Percentiles rank a stretch among this genome's conserved stretches.
These are phyloP conservation scores for Fusarium musae DNA, from an alignment of 2,329 filamentous ascomycete species.

Conservation along the genomic window DNA sequence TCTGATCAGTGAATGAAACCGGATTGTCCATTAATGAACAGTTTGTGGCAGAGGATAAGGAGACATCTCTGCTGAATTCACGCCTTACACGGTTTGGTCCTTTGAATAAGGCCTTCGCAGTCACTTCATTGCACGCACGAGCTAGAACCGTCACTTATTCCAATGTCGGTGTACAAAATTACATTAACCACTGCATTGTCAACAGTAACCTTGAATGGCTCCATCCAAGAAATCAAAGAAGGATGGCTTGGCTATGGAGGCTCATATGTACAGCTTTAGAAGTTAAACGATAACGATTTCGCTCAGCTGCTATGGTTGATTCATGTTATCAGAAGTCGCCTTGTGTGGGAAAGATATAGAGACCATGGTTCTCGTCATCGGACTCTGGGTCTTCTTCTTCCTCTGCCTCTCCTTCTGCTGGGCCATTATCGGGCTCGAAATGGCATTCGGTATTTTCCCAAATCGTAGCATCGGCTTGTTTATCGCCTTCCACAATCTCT, in stretches of 20 bases:
- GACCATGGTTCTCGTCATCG: neutral
- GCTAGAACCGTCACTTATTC: neutral
- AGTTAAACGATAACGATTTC: neutral
- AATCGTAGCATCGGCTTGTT: neutral
- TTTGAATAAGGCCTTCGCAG: neutral
- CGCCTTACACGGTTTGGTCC: neutral
- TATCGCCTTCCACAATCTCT: neutral
- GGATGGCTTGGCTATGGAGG: neutral
- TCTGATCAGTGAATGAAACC: neutral
- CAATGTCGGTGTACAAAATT: neutral
- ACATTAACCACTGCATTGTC: neutral
- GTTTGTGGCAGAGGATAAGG: neutral
- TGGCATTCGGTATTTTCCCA: neutral
- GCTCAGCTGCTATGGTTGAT: neutral
- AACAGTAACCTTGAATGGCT: neutral
- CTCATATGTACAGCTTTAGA: neutral
- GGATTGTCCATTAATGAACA: neutral
- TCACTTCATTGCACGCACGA: neutral
- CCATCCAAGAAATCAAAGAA: neutral
- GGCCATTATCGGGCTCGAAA: neutral
- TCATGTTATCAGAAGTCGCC: neutral
- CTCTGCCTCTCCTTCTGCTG: neutral
- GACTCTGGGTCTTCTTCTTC: neutral
- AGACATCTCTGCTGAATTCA: neutral
- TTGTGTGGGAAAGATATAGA: neutral